Percentiles rank a stretch among this genome's conserved stretches.
Evolutionary conservation across 768 basidiomycete species (phyloP).

Genomic region (Serendipita sp.): DNA sequence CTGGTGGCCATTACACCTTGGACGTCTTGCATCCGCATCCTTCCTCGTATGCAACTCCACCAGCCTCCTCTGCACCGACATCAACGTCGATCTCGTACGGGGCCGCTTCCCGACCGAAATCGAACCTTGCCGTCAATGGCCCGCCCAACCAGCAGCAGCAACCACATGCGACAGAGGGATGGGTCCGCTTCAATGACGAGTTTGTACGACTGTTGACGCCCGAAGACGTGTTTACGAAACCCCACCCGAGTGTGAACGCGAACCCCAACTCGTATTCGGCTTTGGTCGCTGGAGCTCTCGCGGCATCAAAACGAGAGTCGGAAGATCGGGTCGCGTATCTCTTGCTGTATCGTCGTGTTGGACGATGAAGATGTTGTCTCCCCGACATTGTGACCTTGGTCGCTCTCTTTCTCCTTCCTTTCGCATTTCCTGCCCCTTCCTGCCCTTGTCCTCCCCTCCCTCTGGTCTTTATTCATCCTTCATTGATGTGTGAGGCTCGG

Average conservation of each 20-base stretch:
- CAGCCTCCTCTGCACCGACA: no score
- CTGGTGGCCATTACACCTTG: slow-evolving; percentile 90
- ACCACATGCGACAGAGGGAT: slow-evolving; percentile 32
- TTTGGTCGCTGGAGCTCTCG: slow-evolving; percentile 15
- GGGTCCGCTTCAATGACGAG: slow-evolving; percentile 94
- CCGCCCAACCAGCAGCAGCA: no score
- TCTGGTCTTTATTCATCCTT: no score
- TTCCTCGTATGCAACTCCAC: slow-evolving; percentile 22
- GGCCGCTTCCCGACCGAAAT: neutral
- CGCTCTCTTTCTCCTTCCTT: no score
- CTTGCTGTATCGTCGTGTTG: slow-evolving; percentile 62
- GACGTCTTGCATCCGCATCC: slow-evolving; percentile 56
- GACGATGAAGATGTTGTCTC: neutral
- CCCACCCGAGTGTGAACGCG: no score
- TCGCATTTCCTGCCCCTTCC: no score
- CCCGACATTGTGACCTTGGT: no score
- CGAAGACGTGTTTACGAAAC: slow-evolving; percentile 51
- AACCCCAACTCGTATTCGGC: no score
- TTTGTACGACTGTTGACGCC: slow-evolving; percentile 55
- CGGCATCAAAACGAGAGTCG: slow-evolving; percentile 19
- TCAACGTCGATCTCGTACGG: neutral
- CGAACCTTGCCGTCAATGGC: neutral
- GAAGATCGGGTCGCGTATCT: slow-evolving; percentile 72
- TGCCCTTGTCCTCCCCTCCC: no score
- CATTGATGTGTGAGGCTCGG: no score